Evolutionary conservation across 805 yeast species (phyloP).

Genomic region (Lachancea meyersii): DNA sequence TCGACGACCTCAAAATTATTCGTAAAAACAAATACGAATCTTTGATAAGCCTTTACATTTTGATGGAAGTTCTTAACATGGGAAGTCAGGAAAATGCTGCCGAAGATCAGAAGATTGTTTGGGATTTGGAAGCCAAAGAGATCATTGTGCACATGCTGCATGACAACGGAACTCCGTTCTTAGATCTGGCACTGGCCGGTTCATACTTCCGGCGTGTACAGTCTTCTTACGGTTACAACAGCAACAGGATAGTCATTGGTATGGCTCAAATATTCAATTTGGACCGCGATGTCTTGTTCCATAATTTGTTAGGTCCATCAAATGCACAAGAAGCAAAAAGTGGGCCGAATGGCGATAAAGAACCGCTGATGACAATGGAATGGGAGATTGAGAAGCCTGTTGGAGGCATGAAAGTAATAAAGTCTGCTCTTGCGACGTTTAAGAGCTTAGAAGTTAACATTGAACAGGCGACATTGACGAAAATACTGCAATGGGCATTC

Average conservation of each 20-base stretch:
- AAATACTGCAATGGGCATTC: slow-evolving; percentile 61
- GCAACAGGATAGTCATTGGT: slow-evolving; percentile 51
- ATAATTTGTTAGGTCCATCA: slow-evolving; percentile 59
- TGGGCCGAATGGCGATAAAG: slow-evolving; percentile 10
- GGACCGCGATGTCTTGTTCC: slow-evolving; percentile 50
- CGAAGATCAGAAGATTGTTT: slow-evolving; percentile 43
- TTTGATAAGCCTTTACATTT: slow-evolving; percentile 38
- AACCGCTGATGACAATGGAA: slow-evolving; percentile 38
- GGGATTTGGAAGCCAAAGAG: slow-evolving; percentile 62
- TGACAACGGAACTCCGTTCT: slow-evolving; percentile 52
- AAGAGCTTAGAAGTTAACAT: slow-evolving; percentile 66
- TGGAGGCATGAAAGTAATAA: slow-evolving; percentile 85
- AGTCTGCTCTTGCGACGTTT: slow-evolving; percentile 50
- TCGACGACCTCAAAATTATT: slow-evolving; percentile 39
- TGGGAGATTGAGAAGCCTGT: slow-evolving; percentile 86
- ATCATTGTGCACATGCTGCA: slow-evolving; percentile 65
- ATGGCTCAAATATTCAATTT: slow-evolving; percentile 67
- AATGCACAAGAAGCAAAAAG: slow-evolving; percentile 13
- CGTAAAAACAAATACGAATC: slow-evolving; percentile 35
- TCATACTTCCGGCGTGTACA: slow-evolving; percentile 58
- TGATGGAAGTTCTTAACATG: slow-evolving; percentile 40
- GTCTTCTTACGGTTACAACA: slow-evolving; percentile 58
- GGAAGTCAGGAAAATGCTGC: slow-evolving; percentile 30
- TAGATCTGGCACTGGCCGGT: slow-evolving; percentile 62
- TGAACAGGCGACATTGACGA: slow-evolving; percentile 63